phyloP scores from a whole-genome alignment of 225 moss, liverwort and hornwort genomes.

The Climacium dendroides region DNA sequence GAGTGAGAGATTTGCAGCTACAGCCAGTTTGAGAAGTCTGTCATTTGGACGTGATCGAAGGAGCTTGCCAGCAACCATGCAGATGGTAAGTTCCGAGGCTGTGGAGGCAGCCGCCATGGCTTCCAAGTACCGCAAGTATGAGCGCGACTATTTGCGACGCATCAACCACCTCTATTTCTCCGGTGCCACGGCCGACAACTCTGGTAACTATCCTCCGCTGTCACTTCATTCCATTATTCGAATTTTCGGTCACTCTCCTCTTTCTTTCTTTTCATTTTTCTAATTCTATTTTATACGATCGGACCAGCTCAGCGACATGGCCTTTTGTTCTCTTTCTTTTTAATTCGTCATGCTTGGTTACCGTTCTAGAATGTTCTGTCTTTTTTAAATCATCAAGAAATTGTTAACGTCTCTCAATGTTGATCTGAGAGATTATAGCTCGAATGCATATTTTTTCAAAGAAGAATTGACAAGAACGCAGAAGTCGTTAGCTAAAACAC shows the following conservation, averaged over 20 bases:
- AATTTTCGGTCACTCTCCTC: background rate
- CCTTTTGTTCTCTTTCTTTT: background rate
- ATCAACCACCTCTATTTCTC: slow-evolving; percentile 87
- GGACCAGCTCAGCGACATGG: background rate
- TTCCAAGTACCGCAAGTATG: slow-evolving; percentile 76
- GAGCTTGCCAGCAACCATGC: background rate
- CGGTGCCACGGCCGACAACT: slow-evolving; percentile 2
- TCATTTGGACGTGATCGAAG: background rate
- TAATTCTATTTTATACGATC: background rate
- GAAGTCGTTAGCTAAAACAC: background rate
- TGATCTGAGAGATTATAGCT: background rate
- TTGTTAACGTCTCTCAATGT: background rate
- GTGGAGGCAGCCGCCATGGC: slow-evolving; percentile 57
- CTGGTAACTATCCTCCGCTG: background rate
- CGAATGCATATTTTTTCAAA: background rate
- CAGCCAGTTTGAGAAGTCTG: background rate
- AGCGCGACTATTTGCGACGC: slow-evolving; percentile 73
- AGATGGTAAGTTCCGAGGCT: slow-evolving; percentile 42
- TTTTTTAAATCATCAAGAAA: background rate
- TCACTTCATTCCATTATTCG: background rate
- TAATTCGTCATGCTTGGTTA: background rate
- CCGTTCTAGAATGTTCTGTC: background rate
- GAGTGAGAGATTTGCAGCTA: background rate
- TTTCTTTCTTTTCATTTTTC: background rate
- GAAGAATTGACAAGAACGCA: background rate